Base-by-base conservation (phyloP, 352 stramenopile genomes). In the Globisporangium orthogonon region DNA sequence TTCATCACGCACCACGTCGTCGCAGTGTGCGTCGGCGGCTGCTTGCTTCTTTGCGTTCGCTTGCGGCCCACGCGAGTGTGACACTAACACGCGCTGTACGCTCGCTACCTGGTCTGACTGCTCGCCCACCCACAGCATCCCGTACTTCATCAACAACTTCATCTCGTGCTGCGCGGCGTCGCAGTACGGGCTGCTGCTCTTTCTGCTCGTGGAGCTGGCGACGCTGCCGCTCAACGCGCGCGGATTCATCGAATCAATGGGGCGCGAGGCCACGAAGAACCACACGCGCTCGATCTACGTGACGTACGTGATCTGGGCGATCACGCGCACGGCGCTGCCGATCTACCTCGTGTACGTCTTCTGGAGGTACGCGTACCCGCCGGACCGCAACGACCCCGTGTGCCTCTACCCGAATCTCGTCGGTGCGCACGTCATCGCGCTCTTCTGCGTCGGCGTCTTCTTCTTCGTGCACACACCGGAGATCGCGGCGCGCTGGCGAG, bases 131-230 rank as follows among this genome's bases (percentile, higher is more conserved):
- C 5, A 39, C 57, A 91, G 82, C 13, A 61, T 91, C 10, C 83
- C 83, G 39, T 93, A 93, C 62, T 76, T 84, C 11, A 89, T 93
- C 67, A 91, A 93, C 77, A 93, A 93, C 65, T 93, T 93, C 55
- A 62, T 89, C 17, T 84, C 83, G 49, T 90, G 80, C 66, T 93
- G 83, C 53, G 79, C 73, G 11, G 79, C 81, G 15, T 86, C 75
- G 13, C 79, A 91, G 54, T 93, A 89, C 44, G 81, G 78, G 4
- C 58, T 93, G 49, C 61, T 91, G 47, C 67, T 93, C 31, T 93
- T 89, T 43, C 62, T 93, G 50, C 74, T 93, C 13, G 83, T 93
- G 47, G 83, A 93, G 58, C 67, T 93, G 14, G 78, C 81, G 28
- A 93, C 83, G 43, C 67, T 93, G 29, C 81, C 83, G 11, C 68